Evolutionary conservation across 495 filamentous ascomycete genomes (phyloP).

Genomic region (Aspergillus nidulans): DNA sequence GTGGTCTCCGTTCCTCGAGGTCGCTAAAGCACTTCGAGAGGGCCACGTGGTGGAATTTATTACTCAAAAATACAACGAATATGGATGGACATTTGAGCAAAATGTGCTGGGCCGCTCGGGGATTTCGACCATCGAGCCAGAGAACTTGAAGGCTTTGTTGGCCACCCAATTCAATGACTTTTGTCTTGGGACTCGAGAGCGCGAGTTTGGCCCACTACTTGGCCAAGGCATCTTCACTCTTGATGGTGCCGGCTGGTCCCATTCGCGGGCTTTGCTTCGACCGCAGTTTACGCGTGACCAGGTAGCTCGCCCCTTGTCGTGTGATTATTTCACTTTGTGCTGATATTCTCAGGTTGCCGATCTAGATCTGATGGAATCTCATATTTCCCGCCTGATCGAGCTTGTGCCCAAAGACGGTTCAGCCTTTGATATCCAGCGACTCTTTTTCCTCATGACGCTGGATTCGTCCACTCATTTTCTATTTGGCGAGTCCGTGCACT

Average conservation of each 20-base stretch:
- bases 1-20: conserved; percentile 23
- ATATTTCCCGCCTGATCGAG: conserved; percentile 51
- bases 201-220: conserved; percentile 46
- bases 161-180: conserved; percentile 77
- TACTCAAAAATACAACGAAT: conserved; percentile 21
- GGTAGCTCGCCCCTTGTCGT: conserved; percentile 16
- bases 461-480: conserved; percentile 68
- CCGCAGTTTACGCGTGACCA: conserved; percentile 52
- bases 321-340: not conserved
- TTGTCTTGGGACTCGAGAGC: conserved; percentile 40
- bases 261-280: conserved; percentile 50
- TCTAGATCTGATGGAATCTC: conserved; percentile 49
- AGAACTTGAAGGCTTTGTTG: conserved; percentile 83
- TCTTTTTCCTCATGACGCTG: conserved; percentile 59
- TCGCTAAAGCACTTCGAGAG: conserved; percentile 27
- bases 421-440: conserved; percentile 56
- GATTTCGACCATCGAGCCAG: conserved; percentile 64
- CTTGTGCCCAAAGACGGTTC: conserved; percentile 40
- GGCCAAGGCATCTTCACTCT: conserved; percentile 65
- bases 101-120: conserved; percentile 20
- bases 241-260: conserved; percentile 64
- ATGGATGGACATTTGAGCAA: conserved; percentile 37
- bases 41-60: conserved; percentile 36
- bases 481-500: conserved; percentile 52
- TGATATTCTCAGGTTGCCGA: conserved; percentile 31